Evolutionary conservation across 192 early-diverging fungal genomes (phyloP).

Genomic region (Obelidium mucronatum): DNA sequence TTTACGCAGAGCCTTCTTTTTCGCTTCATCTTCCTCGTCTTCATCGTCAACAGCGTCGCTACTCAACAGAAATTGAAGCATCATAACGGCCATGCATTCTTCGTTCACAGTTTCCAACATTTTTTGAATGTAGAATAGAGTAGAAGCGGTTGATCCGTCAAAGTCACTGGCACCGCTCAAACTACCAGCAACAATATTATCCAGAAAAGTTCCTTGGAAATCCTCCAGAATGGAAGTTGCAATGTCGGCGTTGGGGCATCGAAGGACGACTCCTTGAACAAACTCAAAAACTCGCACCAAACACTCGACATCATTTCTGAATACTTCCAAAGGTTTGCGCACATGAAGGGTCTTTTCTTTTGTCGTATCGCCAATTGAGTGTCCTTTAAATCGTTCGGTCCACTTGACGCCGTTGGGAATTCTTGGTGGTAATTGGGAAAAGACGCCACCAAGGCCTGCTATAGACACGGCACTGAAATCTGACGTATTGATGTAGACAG

Average conservation of each 20-base stretch:
- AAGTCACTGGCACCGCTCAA: slow-evolving; percentile 88
- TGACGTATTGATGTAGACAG: slow-evolving; percentile 79
- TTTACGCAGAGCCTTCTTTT: slow-evolving; percentile 26
- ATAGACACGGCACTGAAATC: slow-evolving; percentile 85
- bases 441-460: slow-evolving; percentile 87
- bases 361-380: slow-evolving; percentile 36
- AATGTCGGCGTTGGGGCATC: slow-evolving; percentile 75
- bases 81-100: slow-evolving; percentile 73
- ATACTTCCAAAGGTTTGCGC: slow-evolving; percentile 56
- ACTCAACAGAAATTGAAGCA: slow-evolving; percentile 80
- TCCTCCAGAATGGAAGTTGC: slow-evolving; percentile 64
- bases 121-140: slow-evolving; percentile 87
- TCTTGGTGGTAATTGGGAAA: slow-evolving; percentile 82
- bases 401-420: slow-evolving; percentile 41
- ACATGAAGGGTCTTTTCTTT: slow-evolving; percentile 36
- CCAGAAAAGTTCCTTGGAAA: slow-evolving; percentile 81
- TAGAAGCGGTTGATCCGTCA: slow-evolving; percentile 88
- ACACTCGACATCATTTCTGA: slow-evolving; percentile 73
- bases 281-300: slow-evolving; percentile 75
- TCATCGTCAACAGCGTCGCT: slow-evolving; percentile 59
- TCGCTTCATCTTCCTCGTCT: slow-evolving; percentile 44
- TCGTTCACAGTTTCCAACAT: slow-evolving; percentile 75
- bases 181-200: slow-evolving; percentile 86
- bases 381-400: slow-evolving; percentile 29
- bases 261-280: slow-evolving; percentile 73